Base-by-base conservation (phyloP, 2,329 filamentous ascomycete species). In the Huntiella abstrusa region DNA sequence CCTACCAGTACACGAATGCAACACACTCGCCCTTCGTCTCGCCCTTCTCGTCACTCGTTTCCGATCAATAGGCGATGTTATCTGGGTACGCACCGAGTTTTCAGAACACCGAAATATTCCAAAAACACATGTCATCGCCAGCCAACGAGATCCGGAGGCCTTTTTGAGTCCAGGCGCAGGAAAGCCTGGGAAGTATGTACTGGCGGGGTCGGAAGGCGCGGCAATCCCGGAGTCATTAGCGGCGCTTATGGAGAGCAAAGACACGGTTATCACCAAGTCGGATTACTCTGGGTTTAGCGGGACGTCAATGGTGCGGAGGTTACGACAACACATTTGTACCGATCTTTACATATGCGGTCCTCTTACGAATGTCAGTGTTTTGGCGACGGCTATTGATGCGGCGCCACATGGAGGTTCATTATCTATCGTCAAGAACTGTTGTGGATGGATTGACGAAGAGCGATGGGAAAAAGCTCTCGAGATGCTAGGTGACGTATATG, bases 301-400 rank as follows among this genome's bases (percentile, higher is more conserved):
- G 6, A 83, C 80, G 0, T 71, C 73, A 42, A 67, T 96, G 12
- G 69, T 96, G 5, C 69, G 80, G 43, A 69, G 76, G n/a, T 64
- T 96, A 40, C 75, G 87, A n/a, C 77, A 77, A n/a, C 82, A 78
- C 52, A 78, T 95, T 53, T 76, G 93, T 49, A 94, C 86, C 2
- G 83, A 95, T 55, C 66, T 98, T 10, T 95, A 83, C 60, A 73
- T 96, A 17, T 92, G 83, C 56, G 91, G 91, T 16, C 80, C 82
- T 39, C 70, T 93, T 42, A 83, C 80, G 38, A 95, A 96, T 55
- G 67, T 92, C 33, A 87, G 86, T 32, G 78, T 96, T 41, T 86
- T 91, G 57, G 88, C 91, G 5, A 95, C 88, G 1, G 86, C 86
- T 3, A 69, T 93, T 52, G 91, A 95, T 57, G 91, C 88, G 8